Percentiles rank a stretch among this genome's conserved stretches.
phyloP scores from a whole-genome alignment of 164 flowering plant genomes.

The Chimonanthus praecox region DNA sequence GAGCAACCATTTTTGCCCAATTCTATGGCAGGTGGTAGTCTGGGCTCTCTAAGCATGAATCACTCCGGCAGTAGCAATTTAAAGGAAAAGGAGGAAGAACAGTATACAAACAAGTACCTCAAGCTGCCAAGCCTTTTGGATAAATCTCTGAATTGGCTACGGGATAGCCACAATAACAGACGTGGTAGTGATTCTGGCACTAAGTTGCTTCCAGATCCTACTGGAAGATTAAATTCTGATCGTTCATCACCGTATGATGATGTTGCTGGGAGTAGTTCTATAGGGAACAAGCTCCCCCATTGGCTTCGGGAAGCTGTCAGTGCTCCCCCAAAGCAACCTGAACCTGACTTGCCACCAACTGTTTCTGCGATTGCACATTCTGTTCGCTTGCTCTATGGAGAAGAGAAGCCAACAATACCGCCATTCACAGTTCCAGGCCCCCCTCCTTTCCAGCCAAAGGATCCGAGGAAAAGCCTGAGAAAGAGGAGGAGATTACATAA shows the following conservation, averaged over 20 bases:
- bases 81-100: constrained; percentile 40
- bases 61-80: constrained; percentile 30
- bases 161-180: constrained; percentile 25
- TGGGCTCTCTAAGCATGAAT: constrained; percentile 39
- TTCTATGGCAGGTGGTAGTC: constrained; percentile 35
- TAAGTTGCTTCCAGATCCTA: constrained; percentile 21
- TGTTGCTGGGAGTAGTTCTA: constrained; percentile 33
- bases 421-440: constrained; percentile 82
- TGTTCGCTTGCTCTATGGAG: constrained; percentile 78
- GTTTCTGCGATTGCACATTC: constrained; percentile 89
- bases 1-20: constrained; percentile 48
- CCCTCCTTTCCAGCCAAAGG: constrained; percentile 68
- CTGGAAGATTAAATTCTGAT: constrained; percentile 20
- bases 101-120: constrained; percentile 24
- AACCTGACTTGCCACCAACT: constrained; percentile 66
- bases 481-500: constrained; percentile 36
- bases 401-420: constrained; percentile 61
- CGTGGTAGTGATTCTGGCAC: constrained; percentile 30
- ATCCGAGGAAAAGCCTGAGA: constrained; percentile 58
- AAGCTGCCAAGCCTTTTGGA: constrained; percentile 52
- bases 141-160: constrained; percentile 32
- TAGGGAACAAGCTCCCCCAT: constrained; percentile 74
- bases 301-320: constrained; percentile 96
- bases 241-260: constrained; percentile 34
- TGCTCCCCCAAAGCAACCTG: constrained; percentile 46